These are phyloP conservation scores for Graphilbum ipis-grandicollis DNA, from an alignment of 2,329 filamentous ascomycete genomes.

Conservation along the genomic window DNA sequence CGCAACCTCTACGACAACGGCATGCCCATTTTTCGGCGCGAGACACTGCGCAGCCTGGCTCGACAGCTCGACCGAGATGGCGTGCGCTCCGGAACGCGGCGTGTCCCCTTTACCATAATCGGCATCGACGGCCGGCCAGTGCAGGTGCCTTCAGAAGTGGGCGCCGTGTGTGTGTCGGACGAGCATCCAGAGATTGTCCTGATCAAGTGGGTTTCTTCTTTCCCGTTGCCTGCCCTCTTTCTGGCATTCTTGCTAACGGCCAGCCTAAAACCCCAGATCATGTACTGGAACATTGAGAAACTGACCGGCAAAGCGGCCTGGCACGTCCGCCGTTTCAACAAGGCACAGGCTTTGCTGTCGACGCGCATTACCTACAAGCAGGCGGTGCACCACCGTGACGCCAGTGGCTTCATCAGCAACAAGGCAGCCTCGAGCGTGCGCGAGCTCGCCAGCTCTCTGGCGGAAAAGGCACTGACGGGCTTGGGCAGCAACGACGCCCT, in stretches of 20 bases:
- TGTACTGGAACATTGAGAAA: slow-evolving; percentile 8
- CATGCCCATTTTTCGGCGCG: slow-evolving; percentile 8
- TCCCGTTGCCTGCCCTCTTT: not conserved
- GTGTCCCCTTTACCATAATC: slow-evolving; percentile 1
- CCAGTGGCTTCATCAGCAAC: slow-evolving; percentile 1
- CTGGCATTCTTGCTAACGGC: not conserved
- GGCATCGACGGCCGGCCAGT: slow-evolving; percentile 7
- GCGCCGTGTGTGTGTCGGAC: not conserved
- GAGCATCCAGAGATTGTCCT: slow-evolving; percentile 8
- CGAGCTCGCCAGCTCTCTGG: slow-evolving; percentile 4
- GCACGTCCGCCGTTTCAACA: slow-evolving; percentile 6
- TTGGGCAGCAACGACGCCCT: too few relatives aligned
- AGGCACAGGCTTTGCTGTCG: slow-evolving; percentile 3
- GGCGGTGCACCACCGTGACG: slow-evolving; percentile 6
- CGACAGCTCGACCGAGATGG: slow-evolving; percentile 5
- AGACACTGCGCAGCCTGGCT: slow-evolving; percentile 3
- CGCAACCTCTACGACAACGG: slow-evolving; percentile 7
- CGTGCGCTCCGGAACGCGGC: slow-evolving; percentile 5
- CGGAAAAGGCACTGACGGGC: not conserved
- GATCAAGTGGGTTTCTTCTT: slow-evolving; percentile 4
- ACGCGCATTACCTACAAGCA: slow-evolving; percentile 6
- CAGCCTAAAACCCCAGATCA: slow-evolving; percentile 5
- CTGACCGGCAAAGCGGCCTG: slow-evolving; percentile 7
- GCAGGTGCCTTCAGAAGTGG: slow-evolving; percentile 2
- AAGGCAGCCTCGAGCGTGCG: slow-evolving; percentile 1